Percentiles rank a stretch among this genome's conserved stretches.
These are phyloP conservation scores for Primulina tabacum DNA, from an alignment of 257 asterid species.

Conservation along the genomic window DNA sequence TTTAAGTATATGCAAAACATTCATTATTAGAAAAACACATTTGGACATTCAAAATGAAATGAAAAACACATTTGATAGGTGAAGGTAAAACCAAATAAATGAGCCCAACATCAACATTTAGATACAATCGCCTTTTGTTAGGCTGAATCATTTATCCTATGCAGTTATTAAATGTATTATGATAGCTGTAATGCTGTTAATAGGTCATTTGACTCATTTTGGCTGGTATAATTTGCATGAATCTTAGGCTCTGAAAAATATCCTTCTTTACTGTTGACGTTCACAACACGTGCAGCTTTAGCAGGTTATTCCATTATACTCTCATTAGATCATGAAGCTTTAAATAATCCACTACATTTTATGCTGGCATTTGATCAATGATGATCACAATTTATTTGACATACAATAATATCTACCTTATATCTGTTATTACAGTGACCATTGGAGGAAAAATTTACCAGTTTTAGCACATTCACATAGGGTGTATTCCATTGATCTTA, in stretches of 20 bases:
- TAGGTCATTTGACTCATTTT: neutral
- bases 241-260: neutral
- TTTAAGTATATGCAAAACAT: slow-evolving; percentile 3
- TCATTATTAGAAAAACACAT: neutral
- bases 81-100: neutral
- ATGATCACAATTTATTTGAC: neutral
- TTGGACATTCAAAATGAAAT: neutral
- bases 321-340: neutral
- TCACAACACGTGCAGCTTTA: neutral
- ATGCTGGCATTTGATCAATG: neutral
- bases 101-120: too few relatives aligned
- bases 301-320: neutral
- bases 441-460: slow-evolving; percentile 90
- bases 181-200: neutral
- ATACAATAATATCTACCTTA: neutral
- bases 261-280: neutral
- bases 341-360: neutral
- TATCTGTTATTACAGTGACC: slow-evolving; percentile 58
- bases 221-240: neutral
- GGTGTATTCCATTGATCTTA: slow-evolving; percentile 89
- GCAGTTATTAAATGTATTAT: neutral
- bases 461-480: slow-evolving; percentile 78
- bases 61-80: neutral
- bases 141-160: neutral
- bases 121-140: neutral